These are phyloP conservation scores for Boletus tomentosulus DNA, from an alignment of 768 basidiomycete genomes.

Conservation along the genomic window DNA sequence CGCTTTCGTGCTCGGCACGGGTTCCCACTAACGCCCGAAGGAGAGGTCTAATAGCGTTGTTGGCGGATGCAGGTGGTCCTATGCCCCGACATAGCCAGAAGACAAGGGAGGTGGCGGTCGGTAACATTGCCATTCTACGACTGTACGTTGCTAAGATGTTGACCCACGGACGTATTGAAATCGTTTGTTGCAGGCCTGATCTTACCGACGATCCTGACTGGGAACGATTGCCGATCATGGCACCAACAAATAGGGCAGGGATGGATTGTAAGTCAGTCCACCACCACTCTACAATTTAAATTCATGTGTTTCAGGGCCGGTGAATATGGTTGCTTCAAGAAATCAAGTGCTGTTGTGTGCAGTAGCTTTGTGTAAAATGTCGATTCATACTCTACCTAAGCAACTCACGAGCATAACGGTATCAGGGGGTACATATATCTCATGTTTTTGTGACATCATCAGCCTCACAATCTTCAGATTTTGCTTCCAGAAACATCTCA, in stretches of 20 bases:
- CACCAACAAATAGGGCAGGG: slow-evolving; percentile 39
- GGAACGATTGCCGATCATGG: slow-evolving; percentile 45
- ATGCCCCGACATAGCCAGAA: slow-evolving; percentile 31
- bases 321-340: slow-evolving; percentile 52
- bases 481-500: slow-evolving; percentile 23
- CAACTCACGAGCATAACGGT: slow-evolving; percentile 11
- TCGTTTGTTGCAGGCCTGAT: slow-evolving; percentile 41
- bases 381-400: slow-evolving; percentile 45
- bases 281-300: background rate
- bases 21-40: slow-evolving; percentile 27
- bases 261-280: slow-evolving; percentile 44
- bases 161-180: background rate
- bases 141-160: slow-evolving; percentile 36
- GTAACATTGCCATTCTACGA: slow-evolving; percentile 47
- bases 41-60: slow-evolving; percentile 41
- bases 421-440: slow-evolving; percentile 16
- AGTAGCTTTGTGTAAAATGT: slow-evolving; percentile 41
- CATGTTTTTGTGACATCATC: background rate
- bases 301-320: slow-evolving; percentile 45
- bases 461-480: slow-evolving; percentile 26
- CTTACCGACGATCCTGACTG: slow-evolving; percentile 49
- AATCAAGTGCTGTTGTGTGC: slow-evolving; percentile 56
- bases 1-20: slow-evolving; percentile 40
- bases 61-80: slow-evolving; percentile 45
- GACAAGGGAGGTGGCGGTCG: slow-evolving; percentile 41